Conservation (phyloP, 192 early-diverging fungal species). For the Backusella luteola region DNA sequence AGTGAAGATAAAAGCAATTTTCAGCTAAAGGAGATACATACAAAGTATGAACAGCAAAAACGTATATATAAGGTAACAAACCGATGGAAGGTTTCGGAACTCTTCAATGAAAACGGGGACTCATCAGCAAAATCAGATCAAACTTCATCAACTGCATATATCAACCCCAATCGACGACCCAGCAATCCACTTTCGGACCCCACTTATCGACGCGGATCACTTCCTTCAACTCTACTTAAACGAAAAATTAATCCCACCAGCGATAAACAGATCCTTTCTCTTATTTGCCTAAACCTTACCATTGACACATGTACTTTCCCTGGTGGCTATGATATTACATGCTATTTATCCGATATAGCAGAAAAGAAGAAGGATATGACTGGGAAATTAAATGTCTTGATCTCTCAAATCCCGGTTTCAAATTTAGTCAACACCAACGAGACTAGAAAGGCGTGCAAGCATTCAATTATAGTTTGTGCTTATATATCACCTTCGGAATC, state of each 20-base stretch:
- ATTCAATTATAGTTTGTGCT: constrained; percentile 1
- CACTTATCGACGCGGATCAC: not conserved
- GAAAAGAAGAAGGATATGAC: constrained; percentile 20
- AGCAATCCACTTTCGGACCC: not conserved
- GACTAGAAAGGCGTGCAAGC: constrained; percentile 13
- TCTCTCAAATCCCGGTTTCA: constrained; percentile 17
- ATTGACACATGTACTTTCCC: not conserved
- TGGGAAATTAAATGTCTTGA: constrained; percentile 9
- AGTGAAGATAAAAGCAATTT: constrained; percentile 2
- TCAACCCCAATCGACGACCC: not conserved
- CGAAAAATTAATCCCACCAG: not conserved
- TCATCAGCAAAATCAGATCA: not conserved
- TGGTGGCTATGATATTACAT: not conserved
- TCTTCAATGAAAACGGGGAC: not conserved
- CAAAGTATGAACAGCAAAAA: not conserved
- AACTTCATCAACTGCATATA: not conserved
- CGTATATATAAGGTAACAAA: constrained; percentile 4
- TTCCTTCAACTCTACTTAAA: not conserved
- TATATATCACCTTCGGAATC: not conserved
- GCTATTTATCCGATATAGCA: not conserved
- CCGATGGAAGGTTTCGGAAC: not conserved
- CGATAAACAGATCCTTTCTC: not conserved
- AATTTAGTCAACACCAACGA: constrained; percentile 14
- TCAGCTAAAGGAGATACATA: not conserved
- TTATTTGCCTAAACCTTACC: not conserved